Evolutionary conservation across 169 alveolate genomes (phyloP).

Genomic region (Plasmodium coatneyi): DNA sequence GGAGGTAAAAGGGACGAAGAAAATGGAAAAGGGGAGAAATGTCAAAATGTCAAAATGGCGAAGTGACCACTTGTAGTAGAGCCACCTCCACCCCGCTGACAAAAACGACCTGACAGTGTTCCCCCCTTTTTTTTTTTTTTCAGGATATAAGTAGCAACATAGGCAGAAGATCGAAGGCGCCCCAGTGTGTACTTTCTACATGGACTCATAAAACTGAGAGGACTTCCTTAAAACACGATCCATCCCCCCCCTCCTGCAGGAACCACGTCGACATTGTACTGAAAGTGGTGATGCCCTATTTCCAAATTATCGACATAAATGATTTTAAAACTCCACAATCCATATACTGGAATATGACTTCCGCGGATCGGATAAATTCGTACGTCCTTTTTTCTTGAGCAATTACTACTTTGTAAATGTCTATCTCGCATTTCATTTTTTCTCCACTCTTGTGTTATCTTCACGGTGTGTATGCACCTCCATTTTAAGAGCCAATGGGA

Average conservation of each 20-base stretch:
- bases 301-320: constrained; percentile 65
- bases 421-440: background rate
- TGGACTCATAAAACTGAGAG: background rate
- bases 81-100: background rate
- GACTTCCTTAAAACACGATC: background rate
- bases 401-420: background rate
- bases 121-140: background rate
- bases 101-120: background rate
- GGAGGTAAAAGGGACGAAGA: constrained; percentile 47
- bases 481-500: background rate
- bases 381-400: background rate
- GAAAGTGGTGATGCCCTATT: constrained; percentile 71
- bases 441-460: background rate
- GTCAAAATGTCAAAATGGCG: background rate
- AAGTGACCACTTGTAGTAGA: background rate
- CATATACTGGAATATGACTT: constrained; percentile 67
- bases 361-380: constrained; percentile 55
- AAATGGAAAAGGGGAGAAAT: background rate
- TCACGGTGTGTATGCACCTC: background rate
- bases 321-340: constrained; percentile 71
- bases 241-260: constrained; percentile 36
- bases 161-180: background rate
- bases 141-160: constrained; percentile 52
- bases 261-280: constrained; percentile 38
- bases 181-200: background rate